Percentiles rank a stretch among this genome's conserved stretches.
Evolutionary conservation across 352 stramenopile genomes (phyloP).

Genomic region (Blastocystis hominis): DNA sequence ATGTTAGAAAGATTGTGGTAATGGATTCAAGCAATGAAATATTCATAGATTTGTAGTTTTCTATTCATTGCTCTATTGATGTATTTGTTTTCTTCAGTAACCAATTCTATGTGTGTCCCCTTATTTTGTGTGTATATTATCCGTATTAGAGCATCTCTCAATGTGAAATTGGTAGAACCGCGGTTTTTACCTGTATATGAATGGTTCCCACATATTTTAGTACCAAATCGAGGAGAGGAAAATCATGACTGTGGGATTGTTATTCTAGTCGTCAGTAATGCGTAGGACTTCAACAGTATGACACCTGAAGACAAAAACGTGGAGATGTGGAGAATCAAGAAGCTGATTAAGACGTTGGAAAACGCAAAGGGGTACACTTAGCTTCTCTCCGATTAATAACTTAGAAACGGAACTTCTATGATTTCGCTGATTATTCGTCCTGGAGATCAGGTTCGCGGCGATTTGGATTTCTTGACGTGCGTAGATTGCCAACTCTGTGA

Average conservation of each 20-base stretch:
- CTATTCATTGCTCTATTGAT: not conserved
- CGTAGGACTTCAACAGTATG: constrained; percentile 35
- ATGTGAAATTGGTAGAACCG: not conserved
- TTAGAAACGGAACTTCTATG: constrained; percentile 92
- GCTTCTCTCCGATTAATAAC: constrained; percentile 7
- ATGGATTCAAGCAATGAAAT: not conserved
- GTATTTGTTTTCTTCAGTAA: not conserved
- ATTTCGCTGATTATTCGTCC: constrained; percentile 98
- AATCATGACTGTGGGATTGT: not conserved
- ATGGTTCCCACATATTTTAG: not conserved
- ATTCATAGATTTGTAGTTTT: not conserved
- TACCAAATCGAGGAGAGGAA: not conserved
- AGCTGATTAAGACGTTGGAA: constrained; percentile 88
- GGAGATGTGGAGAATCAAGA: constrained; percentile 99
- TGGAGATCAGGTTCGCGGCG: constrained; percentile 77
- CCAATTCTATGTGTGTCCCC: not conserved
- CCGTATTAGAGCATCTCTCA: not conserved
- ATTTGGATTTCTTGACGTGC: not conserved
- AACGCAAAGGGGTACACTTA: constrained; percentile 70
- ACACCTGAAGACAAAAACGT: constrained; percentile 79
- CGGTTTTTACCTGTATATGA: not conserved
- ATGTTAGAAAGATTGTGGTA: not conserved
- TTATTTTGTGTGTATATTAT: not conserved
- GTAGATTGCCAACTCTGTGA: constrained; percentile 83
- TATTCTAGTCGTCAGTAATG: not conserved